These are phyloP conservation scores for Pythium scleroteichum DNA, from an alignment of 352 stramenopile species.

Conservation along the genomic window DNA sequence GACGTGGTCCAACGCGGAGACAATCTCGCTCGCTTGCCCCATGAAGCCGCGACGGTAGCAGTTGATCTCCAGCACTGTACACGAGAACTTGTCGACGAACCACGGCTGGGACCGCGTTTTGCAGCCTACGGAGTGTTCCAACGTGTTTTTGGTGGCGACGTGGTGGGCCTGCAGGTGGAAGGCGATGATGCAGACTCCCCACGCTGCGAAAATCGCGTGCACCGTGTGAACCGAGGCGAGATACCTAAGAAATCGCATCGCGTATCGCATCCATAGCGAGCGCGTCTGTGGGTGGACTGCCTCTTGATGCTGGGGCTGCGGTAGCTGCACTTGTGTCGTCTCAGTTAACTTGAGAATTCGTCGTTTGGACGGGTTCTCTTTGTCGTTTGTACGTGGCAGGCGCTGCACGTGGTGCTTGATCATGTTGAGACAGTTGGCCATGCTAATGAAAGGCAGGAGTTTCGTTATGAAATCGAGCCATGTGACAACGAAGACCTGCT, in stretches of 20 bases:
- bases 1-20: conserved; percentile 1
- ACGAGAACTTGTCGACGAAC: conserved; percentile 25
- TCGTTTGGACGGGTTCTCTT: not conserved
- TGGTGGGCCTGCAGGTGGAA: conserved; percentile 12
- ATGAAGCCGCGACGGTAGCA: conserved; percentile 20
- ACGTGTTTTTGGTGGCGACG: not conserved
- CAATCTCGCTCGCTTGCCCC: conserved; percentile 11
- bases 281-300: not conserved
- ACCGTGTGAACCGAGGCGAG: not conserved
- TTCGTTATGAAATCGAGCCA: conserved; percentile 29
- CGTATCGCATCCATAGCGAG: not conserved
- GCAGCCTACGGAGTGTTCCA: conserved; percentile 5
- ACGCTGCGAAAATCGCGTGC: not conserved
- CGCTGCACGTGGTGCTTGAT: conserved; percentile 7
- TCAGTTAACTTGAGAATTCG: not conserved
- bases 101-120: conserved; percentile 28
- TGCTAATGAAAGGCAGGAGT: conserved; percentile 25
- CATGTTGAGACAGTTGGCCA: conserved; percentile 20
- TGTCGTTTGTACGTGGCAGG: not conserved
- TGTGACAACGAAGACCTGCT: conserved; percentile 26
- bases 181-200: conserved; percentile 10
- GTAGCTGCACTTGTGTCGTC: not conserved
- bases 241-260: not conserved
- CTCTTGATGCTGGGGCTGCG: not conserved
- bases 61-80: conserved; percentile 32